Percentiles rank a stretch among this genome's conserved stretches.
These are phyloP conservation scores for Saturnispora bothae DNA, from an alignment of 805 yeast species.

Conservation along the genomic window DNA sequence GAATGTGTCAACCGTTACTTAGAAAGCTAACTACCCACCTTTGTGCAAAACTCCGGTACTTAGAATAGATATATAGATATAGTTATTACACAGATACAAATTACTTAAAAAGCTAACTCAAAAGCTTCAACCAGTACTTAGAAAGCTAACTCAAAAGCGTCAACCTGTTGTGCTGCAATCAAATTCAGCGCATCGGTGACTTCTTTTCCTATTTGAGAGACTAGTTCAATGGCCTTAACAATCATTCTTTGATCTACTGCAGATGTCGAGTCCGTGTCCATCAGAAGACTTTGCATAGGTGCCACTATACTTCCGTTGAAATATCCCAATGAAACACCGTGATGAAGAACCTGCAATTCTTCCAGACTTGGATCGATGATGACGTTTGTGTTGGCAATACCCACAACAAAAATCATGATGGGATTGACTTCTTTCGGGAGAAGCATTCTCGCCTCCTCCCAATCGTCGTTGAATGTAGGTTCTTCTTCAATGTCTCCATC, in stretches of 20 bases:
- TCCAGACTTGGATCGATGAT: slow-evolving; percentile 80
- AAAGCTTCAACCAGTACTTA: too few species aligned
- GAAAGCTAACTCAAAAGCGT: slow-evolving; percentile 22
- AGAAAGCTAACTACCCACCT: slow-evolving; percentile 18
- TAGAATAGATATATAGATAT: too few species aligned
- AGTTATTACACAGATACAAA: not conserved
- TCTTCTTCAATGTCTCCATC: slow-evolving; percentile 67
- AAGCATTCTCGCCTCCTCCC: slow-evolving; percentile 47
- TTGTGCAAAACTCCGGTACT: too few species aligned
- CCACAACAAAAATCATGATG: slow-evolving; percentile 68
- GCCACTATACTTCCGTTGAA: slow-evolving; percentile 55
- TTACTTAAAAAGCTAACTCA: not conserved
- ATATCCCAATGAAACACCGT: slow-evolving; percentile 70
- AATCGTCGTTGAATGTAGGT: slow-evolving; percentile 86
- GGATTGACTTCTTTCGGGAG: slow-evolving; percentile 36
- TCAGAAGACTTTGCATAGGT: slow-evolving; percentile 61
- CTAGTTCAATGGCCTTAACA: slow-evolving; percentile 44
- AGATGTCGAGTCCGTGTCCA: slow-evolving; percentile 40
- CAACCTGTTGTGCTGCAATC: slow-evolving; percentile 31
- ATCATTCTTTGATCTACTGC: slow-evolving; percentile 44
- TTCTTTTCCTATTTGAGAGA: slow-evolving; percentile 48
- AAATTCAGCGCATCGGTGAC: slow-evolving; percentile 51
- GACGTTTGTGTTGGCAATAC: slow-evolving; percentile 58
- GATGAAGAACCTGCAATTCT: slow-evolving; percentile 82
- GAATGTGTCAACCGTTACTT: too few species aligned